Evolutionary conservation across 2,329 filamentous ascomycete species (phyloP).

Genomic region (Bipolaris gigantea): DNA sequence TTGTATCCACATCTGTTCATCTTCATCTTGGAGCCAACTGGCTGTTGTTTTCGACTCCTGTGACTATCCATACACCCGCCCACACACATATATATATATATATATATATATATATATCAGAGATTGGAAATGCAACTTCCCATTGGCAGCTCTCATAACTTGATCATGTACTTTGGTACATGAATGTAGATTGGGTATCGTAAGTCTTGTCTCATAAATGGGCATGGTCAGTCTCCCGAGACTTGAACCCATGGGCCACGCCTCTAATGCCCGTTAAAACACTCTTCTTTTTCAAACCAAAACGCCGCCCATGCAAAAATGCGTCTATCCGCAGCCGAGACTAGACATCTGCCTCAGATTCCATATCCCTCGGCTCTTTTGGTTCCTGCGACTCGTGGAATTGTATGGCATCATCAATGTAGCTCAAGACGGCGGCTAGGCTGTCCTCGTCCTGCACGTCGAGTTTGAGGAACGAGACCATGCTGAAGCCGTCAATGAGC

Average conservation of each 20-base stretch:
- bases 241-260: background rate
- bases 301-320: conserved; percentile 13
- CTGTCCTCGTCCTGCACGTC: conserved; percentile 92
- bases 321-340: background rate
- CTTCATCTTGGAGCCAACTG: background rate
- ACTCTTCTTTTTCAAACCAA: background rate
- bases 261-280: too few species aligned
- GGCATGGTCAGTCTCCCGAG: background rate
- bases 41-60: background rate
- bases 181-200: conserved; percentile 7
- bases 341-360: conserved; percentile 3
- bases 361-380: conserved; percentile 66
- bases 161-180: background rate
- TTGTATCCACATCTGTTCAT: too few species aligned
- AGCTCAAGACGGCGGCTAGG: conserved; percentile 78
- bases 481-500: conserved; percentile 95
- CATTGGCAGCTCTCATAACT: too few species aligned
- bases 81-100: too few species aligned
- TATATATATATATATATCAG: too few species aligned
- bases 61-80: background rate
- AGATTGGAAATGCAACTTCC: background rate
- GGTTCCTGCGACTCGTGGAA: conserved; percentile 93
- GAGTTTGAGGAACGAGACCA: conserved; percentile 92
- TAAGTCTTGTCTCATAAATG: background rate
- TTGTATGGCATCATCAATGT: conserved; percentile 93